Evolutionary conservation across 129 eudicot species (phyloP).

Genomic region (Escallonia herrerae): DNA sequence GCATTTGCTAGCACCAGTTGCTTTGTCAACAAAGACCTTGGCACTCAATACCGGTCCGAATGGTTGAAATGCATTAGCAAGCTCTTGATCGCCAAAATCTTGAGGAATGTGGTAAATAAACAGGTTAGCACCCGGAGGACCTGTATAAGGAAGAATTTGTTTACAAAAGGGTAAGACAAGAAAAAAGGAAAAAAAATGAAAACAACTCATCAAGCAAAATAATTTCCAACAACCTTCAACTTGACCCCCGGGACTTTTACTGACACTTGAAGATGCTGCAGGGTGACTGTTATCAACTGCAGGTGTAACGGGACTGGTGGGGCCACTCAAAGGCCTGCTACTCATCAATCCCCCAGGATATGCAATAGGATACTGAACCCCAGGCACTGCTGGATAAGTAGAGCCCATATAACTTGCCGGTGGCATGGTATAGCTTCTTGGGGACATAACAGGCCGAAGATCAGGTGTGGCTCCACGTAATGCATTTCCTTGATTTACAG

Average conservation of each 20-base stretch:
- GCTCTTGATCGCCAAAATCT: conserved; percentile 90
- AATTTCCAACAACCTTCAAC: conserved; percentile 59
- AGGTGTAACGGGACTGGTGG: conserved; percentile 69
- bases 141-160: conserved; percentile 31
- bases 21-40: conserved; percentile 89
- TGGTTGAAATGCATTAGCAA: conserved; percentile 72
- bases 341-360: conserved; percentile 63
- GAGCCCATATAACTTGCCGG: conserved; percentile 59
- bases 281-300: conserved; percentile 47
- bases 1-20: conserved; percentile 89
- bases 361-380: conserved; percentile 68
- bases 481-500: conserved; percentile 38
- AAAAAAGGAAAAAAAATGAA: not conserved
- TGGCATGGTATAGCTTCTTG: conserved; percentile 54
- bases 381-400: conserved; percentile 54
- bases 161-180: not conserved
- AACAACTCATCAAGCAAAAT: not conserved
- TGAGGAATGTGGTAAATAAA: conserved; percentile 95
- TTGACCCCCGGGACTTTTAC: conserved; percentile 62
- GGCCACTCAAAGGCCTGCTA: conserved; percentile 60
- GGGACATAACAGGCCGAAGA: conserved; percentile 48
- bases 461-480: conserved; percentile 56
- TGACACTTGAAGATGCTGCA: conserved; percentile 68
- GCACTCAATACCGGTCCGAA: conserved; percentile 90
- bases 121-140: conserved; percentile 93